Percentiles rank a stretch among this genome's conserved stretches.
Evolutionary conservation across 2,329 filamentous ascomycete genomes (phyloP).

Genomic region (Fusarium continuum): DNA sequence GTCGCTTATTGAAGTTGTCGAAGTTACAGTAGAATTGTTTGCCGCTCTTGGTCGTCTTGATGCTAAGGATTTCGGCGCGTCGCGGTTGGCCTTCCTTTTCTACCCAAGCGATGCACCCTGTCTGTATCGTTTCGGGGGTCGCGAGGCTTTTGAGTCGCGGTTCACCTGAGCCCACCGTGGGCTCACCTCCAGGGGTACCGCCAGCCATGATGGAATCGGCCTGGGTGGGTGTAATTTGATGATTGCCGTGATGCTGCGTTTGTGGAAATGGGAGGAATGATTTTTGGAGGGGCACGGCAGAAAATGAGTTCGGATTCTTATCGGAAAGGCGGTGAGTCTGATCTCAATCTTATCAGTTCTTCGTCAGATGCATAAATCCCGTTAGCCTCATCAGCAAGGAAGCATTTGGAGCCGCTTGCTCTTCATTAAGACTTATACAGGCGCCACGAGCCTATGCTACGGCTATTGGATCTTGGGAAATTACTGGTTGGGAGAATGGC

Average conservation of each 20-base stretch:
- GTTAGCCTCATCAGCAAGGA: constrained; percentile 21
- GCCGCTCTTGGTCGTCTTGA: constrained; percentile 87
- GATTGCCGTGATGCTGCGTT: constrained; percentile 31
- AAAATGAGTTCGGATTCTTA: constrained; percentile 38
- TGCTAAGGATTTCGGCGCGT: constrained; percentile 95
- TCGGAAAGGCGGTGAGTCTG: constrained; percentile 39
- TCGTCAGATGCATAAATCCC: constrained; percentile 36
- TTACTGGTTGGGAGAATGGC: constrained; percentile 44
- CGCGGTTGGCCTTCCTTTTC: constrained; percentile 81
- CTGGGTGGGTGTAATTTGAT: constrained; percentile 36
- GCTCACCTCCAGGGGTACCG: constrained; percentile 59
- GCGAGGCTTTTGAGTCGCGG: constrained; percentile 79
- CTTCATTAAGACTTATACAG: constrained; percentile 8
- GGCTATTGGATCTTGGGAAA: neutral
- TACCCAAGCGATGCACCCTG: constrained; percentile 69
- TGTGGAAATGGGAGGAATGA: constrained; percentile 20
- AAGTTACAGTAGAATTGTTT: constrained; percentile 97
- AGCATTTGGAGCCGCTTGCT: constrained; percentile 6
- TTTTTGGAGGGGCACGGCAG: constrained; percentile 44
- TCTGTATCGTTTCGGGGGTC: constrained; percentile 79
- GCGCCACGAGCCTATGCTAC: neutral
- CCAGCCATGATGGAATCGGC: constrained; percentile 61
- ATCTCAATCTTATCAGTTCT: constrained; percentile 33
- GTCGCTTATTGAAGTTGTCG: constrained; percentile 93
- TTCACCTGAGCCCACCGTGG: constrained; percentile 64